Evolutionary conservation across 352 stramenopile species (phyloP).

Genomic region (Peronosclerospora sorghi): DNA sequence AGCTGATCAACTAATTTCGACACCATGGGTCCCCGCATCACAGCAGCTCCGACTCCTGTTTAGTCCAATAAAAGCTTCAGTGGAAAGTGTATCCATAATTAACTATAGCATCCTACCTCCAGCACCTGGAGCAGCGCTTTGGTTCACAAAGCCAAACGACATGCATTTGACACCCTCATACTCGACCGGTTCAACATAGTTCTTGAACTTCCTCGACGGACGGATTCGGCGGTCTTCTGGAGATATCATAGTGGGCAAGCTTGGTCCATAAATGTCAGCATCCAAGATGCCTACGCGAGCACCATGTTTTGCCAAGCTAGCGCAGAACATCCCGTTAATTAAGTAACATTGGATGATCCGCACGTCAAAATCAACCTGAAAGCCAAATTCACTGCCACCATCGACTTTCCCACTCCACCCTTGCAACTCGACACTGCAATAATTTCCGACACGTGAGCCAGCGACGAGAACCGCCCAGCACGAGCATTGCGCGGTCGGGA

Average conservation of each 20-base stretch:
- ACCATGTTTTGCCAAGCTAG: constrained; percentile 80
- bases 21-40: constrained; percentile 97
- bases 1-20: constrained; percentile 97
- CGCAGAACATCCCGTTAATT: not conserved
- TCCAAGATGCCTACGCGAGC: constrained; percentile 96
- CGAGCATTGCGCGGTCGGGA: constrained; percentile 53
- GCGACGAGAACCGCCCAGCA: constrained; percentile 59
- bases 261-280: constrained; percentile 98
- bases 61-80: too few relatives aligned
- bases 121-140: constrained; percentile 67
- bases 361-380: constrained; percentile 47
- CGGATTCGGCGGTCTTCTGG: constrained; percentile 56
- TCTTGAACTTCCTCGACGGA: constrained; percentile 50
- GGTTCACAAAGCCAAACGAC: constrained; percentile 89
- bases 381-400: constrained; percentile 97
- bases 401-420: constrained; percentile 98
- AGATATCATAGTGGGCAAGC: constrained; percentile 93
- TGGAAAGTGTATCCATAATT: not conserved
- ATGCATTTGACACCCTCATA: constrained; percentile 88
- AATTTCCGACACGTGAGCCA: constrained; percentile 79
- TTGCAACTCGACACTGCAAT: constrained; percentile 91
- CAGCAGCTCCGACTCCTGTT: constrained; percentile 68
- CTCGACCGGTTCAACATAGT: constrained; percentile 73
- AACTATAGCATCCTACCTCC: constrained; percentile 23
- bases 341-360: not conserved